Evolutionary conservation across 495 filamentous ascomycete species (phyloP), one percentile per base, ranked within the genome.

Genomic region (Ramalina intermedia): DNA sequence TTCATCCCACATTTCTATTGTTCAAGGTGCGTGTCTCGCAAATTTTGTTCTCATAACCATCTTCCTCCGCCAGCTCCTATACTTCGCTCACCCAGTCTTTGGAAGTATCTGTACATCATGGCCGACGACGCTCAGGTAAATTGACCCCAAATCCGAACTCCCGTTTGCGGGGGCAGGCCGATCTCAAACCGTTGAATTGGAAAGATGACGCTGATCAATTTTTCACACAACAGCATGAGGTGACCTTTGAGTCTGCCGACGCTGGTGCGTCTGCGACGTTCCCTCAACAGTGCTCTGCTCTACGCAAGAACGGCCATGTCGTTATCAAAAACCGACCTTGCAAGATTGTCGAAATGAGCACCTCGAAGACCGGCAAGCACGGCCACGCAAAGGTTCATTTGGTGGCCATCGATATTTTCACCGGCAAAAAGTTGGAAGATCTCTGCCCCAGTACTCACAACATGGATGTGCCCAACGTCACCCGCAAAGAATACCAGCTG

Each of bases 351-450:
- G 91, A 96, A 63, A 99, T 99, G 91, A 90, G 85, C 54, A 99
- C 91, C 71, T 99, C 91, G 65, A 99, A 99, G 87, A 99, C 91
- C 55, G 91, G 91, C 69, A 99, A 99, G 85, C 91, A 99, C 84
- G 91, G 91, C 69, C 91, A 99, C 82, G 91, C 91, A 69, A 99
- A 99, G 82, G 91, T 96, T 66, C 88, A 99, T 75, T 70, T 99
- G 53, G 81, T 93, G 61, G 91, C 85, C 63, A 80, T 90, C 66
- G 91, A 99, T 66, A 96, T 99, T 75, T 99, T 99, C 78, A 99
- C 88, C 53, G 78, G 78, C 78, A 96, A 96, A 85, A 99, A 99
- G 80, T 74, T 91, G 51, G 91, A 99, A 78, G 91, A 99, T 70
- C 84, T 99, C 51, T 96, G 84, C 72, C 91, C 91, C 53, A 96